Base-by-base conservation (phyloP, 257 asterid species). In the Echium plantagineum region DNA sequence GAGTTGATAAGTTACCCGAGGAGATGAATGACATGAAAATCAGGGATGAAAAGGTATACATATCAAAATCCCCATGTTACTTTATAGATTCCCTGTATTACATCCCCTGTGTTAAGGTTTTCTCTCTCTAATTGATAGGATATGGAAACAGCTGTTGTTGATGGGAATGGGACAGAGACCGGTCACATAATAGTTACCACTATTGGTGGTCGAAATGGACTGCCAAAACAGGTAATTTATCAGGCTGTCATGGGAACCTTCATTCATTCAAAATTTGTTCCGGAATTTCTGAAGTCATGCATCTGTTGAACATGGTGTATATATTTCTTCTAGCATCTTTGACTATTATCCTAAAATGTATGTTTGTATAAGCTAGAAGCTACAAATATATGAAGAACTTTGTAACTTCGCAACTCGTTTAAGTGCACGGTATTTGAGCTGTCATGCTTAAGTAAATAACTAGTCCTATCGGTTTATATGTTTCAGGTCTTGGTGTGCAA, bases 131-230 rank as follows among this genome's bases (percentile, higher is more conserved):
- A 5, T 61, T 19, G 35, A 28, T 71, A 86, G 97, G 97, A 89
- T 72, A 78, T 86, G 81, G 95, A 86, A 78, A 84, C 89, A 47
- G 64, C 85, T 49, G 66, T 86, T 61, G 95, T 89, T 47, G 85
- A 84, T 66, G 97, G 94, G 59, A 87, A 85, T 80, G 97, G 94
- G 63, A 87, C 97, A 62, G 97, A 90, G 84, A 68, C 95, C 19
- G 97, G 97, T 57, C 97, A 90, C 77, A 83, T 87, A 71, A 90
- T 90, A 47, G 97, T 87, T 76, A 85, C 96, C 65, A 81, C 90
- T 63, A 81, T 87, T 75, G 96, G 90, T 21, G 96, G 96, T 66
- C 78, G 82, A 73, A 85, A 81, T 76, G 96, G 94, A 75, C 96
- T 87, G 63, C 84, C 94, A 72, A 90, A 90, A 77, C 96, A 90